Evolutionary conservation across 1,284 basidiomycete genomes (phyloP).

Genomic region (Puccinia polysora): DNA sequence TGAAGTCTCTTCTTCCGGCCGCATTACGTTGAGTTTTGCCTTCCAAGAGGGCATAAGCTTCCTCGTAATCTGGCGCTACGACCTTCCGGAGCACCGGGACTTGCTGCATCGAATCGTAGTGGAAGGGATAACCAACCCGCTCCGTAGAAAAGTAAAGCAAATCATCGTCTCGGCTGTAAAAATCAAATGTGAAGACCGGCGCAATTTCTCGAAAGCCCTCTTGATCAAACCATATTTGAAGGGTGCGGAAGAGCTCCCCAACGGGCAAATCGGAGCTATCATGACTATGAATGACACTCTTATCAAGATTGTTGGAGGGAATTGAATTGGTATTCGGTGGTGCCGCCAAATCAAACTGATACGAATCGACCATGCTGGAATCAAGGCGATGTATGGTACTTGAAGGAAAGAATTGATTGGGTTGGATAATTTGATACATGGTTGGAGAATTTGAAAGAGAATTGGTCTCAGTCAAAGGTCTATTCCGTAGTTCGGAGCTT

Average conservation of each 20-base stretch:
- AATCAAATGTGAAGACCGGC: constrained; percentile 34
- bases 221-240: constrained; percentile 44
- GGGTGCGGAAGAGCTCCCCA: constrained; percentile 40
- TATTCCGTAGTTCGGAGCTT: constrained; percentile 11
- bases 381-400: constrained; percentile 16
- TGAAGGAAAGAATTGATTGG: constrained; percentile 38
- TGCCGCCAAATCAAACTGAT: too few relatives aligned
- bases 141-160: constrained; percentile 40
- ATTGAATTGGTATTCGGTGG: not conserved
- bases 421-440: constrained; percentile 40
- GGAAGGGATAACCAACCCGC: constrained; percentile 38
- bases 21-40: constrained; percentile 33
- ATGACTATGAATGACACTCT: not conserved
- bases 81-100: constrained; percentile 41
- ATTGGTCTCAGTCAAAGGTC: constrained; percentile 1
- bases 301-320: constrained; percentile 19
- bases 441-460: constrained; percentile 15
- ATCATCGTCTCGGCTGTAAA: constrained; percentile 27
- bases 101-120: constrained; percentile 40
- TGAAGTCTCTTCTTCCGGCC: constrained; percentile 38
- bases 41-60: constrained; percentile 41
- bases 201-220: constrained; percentile 43
- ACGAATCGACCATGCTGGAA: not conserved
- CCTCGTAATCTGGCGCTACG: constrained; percentile 43
- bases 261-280: constrained; percentile 26